Percentiles rank a stretch among this genome's conserved stretches.
These are phyloP conservation scores for Borovskyia barvae DNA, from an alignment of 208 protist species.

Conservation along the genomic window DNA sequence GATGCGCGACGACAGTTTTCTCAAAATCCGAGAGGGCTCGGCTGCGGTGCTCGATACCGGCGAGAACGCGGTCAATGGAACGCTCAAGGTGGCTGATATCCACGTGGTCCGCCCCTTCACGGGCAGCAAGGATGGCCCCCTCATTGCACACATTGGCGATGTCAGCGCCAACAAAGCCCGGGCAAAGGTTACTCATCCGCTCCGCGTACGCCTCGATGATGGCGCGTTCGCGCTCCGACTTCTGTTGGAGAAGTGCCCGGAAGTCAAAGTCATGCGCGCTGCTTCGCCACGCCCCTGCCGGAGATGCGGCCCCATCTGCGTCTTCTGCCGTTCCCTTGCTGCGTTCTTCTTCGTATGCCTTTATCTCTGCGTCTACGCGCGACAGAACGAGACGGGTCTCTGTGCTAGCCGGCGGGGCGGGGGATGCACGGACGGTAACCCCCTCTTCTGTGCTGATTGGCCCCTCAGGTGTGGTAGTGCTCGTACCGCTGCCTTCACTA, in stretches of 20 bases:
- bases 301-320: not conserved
- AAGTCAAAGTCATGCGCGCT: conserved; percentile 45
- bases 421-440: not conserved
- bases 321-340: not conserved
- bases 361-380: conserved; percentile 26
- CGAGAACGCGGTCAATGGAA: conserved; percentile 95
- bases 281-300: not conserved
- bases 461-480: not conserved
- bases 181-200: conserved; percentile 75
- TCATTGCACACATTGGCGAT: conserved; percentile 98
- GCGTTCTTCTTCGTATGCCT: conserved; percentile 4
- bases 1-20: conserved; percentile 95
- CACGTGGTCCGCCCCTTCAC: conserved; percentile 65
- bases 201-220: conserved; percentile 71
- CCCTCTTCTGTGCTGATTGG: not conserved
- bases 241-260: conserved; percentile 35
- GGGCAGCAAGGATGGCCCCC: conserved; percentile 85
- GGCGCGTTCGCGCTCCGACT: conserved; percentile 54
- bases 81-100: conserved; percentile 89
- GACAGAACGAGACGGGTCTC: conserved; percentile 25
- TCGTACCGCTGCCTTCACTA: not conserved
- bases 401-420: not conserved
- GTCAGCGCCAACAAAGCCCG: conserved; percentile 93
- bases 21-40: conserved; percentile 87
- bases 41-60: conserved; percentile 93